Base-by-base conservation (phyloP, 805 yeast species). In the Yarrowia sp. region DNA sequence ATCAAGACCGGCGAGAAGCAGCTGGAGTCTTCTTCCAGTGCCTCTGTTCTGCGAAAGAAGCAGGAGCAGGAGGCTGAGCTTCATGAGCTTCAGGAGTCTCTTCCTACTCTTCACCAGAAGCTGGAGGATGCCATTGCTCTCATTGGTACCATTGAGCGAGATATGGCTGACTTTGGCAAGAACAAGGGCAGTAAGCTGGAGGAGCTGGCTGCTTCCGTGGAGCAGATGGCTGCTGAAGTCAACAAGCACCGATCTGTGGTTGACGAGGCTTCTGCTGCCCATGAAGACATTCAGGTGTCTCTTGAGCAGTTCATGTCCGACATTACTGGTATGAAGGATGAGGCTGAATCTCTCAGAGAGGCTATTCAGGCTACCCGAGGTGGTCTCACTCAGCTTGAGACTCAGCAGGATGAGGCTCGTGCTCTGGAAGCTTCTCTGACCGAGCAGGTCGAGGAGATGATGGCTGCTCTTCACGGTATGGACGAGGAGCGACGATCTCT, bases 111-210 rank as follows among this genome's bases (percentile, higher is more conserved):
- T 17, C 74, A 79, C 19, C 70, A 73, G 2, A 72, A 76, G 15
- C 75, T 80, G 4, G 66, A 71, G 0, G 73, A 72, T 2, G 80
- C 80, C 46, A 75, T 79, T 39, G 68, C 68, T 0, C 89, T 87
- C 36, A 83, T 90, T 13, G 71, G 73, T 3, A 74, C 75, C 9
- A 87, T 90, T 66, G 90, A 90, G 73, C 83, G 80, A 17, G 98
- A 95, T 75, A 90, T 92, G 80, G 81, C 83, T 65, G 98, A 95
- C 73, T 94, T 92, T 75, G 86, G 84, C 69, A 80, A 79, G 52
- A 89, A 96, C 75, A 93, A 92, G 72, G 91, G 93, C 0, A 84
- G 88, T 0, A 96, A 94, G 76, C 80, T 96, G 69, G 85, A 85
- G 60, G 86, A 89, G 72, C 71, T 81, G 42, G 74, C 72, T 65